Evolutionary conservation across 306 rosid species (phyloP).

Genomic region (Arachis stenosperma): DNA sequence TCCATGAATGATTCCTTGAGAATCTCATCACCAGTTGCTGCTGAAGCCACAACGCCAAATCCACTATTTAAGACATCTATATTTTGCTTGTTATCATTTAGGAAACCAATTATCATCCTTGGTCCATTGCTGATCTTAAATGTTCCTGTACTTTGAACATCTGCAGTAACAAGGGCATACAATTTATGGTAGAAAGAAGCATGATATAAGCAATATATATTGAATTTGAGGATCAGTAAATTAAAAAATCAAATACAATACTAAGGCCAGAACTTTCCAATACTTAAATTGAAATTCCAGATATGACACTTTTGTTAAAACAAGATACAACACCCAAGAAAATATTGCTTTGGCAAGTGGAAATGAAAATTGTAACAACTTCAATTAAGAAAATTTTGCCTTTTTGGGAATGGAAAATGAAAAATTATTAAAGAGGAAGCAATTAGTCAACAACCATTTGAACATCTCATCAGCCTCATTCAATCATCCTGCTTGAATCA

Average conservation of each 20-base stretch:
- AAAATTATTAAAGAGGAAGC: neutral
- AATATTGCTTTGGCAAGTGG: neutral
- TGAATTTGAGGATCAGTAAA: constrained; percentile 19
- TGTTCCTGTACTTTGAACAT: constrained; percentile 72
- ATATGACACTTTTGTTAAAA: neutral
- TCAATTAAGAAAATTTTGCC: neutral
- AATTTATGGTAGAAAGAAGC: neutral
- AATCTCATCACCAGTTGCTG: constrained; percentile 83
- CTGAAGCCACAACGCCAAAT: constrained; percentile 77
- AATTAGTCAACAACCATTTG: neutral
- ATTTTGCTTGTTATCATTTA: constrained; percentile 49
- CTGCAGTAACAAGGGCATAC: constrained; percentile 49
- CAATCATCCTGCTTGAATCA: neutral
- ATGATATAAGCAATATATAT: constrained; percentile 9
- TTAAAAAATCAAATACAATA: constrained; percentile 23
- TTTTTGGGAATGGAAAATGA: neutral
- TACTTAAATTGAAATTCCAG: neutral
- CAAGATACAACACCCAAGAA: neutral
- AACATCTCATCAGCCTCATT: neutral
- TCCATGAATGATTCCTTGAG: constrained; percentile 78
- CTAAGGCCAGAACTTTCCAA: neutral
- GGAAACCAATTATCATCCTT: constrained; percentile 51
- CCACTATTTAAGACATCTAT: constrained; percentile 59
- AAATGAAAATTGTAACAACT: neutral
- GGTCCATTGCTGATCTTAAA: constrained; percentile 75